Percentiles rank a stretch among this genome's conserved stretches.
phyloP scores from a whole-genome alignment of 2,329 filamentous ascomycete genomes.

The Botrytis hyacinthi region DNA sequence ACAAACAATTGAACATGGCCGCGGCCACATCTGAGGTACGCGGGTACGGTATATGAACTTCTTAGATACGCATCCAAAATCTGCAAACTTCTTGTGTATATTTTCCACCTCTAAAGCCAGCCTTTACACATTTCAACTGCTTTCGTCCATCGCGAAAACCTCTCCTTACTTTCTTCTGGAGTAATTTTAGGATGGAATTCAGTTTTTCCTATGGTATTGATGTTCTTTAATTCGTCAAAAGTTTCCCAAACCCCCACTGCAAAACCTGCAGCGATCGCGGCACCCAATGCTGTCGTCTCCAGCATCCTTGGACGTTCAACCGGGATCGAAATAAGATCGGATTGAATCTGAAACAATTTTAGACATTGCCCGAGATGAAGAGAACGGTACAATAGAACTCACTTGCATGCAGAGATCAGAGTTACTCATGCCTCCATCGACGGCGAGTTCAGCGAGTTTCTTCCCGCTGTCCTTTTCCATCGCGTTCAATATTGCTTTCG shows the following conservation, averaged over 20 bases:
- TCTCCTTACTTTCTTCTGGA: slow-evolving; percentile 42
- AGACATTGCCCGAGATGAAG: neutral
- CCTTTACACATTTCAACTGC: slow-evolving; percentile 53
- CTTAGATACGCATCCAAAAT: neutral
- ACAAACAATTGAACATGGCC: neutral
- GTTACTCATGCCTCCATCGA: slow-evolving; percentile 72
- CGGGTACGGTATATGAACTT: neutral
- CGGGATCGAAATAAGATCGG: slow-evolving; percentile 76
- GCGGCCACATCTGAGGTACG: neutral
- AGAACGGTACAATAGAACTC: slow-evolving; percentile 29
- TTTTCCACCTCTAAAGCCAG: slow-evolving; percentile 23
- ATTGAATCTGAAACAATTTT: slow-evolving; percentile 58
- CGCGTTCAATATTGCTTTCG: slow-evolving; percentile 68
- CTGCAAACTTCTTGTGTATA: neutral
- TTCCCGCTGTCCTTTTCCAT: slow-evolving; percentile 71
- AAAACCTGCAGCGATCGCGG: slow-evolving; percentile 79
- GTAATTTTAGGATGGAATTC: slow-evolving; percentile 66
- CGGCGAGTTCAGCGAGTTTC: slow-evolving; percentile 60
- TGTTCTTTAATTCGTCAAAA: slow-evolving; percentile 68
- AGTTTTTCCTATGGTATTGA: slow-evolving; percentile 68
- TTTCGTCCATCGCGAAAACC: slow-evolving; percentile 55
- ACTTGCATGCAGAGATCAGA: slow-evolving; percentile 70
- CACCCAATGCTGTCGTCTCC: slow-evolving; percentile 78
- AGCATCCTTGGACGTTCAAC: slow-evolving; percentile 78
- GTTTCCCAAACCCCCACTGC: slow-evolving; percentile 72